Percentiles rank a stretch among this genome's conserved stretches.
Conservation (phyloP, 2,329 filamentous ascomycete genomes). For the Ophiostoma sp. region DNA sequence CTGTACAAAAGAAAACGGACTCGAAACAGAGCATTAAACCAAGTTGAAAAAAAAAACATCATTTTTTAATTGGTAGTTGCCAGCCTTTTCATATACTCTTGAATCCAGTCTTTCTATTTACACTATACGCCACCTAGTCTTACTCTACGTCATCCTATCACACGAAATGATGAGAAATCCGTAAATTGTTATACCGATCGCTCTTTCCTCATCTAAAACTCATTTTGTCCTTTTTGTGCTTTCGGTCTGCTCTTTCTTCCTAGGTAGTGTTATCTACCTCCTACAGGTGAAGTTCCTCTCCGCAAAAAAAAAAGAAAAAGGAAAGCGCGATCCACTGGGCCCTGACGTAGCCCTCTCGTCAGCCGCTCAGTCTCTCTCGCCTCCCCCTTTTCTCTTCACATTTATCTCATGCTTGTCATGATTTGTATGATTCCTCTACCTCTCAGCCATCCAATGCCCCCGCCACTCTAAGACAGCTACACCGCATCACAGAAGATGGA, state of each 20-base stretch:
- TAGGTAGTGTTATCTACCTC: neutral
- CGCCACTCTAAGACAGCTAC: neutral
- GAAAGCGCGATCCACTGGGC: constrained; percentile 1
- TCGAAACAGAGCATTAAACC: too few relatives aligned
- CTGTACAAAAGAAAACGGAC: too few relatives aligned
- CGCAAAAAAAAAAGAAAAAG: neutral
- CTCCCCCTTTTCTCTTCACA: neutral
- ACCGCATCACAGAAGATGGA: constrained; percentile 11
- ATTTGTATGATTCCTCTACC: neutral
- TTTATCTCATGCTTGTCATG: neutral
- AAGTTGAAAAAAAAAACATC: too few relatives aligned
- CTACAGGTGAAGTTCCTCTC: neutral
- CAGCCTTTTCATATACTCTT: too few relatives aligned
- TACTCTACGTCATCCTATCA: neutral
- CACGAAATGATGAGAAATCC: neutral
- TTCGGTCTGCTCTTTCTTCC: neutral
- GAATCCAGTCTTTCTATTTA: neutral
- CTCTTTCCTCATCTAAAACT: neutral
- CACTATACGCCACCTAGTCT: neutral
- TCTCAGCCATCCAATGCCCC: neutral
- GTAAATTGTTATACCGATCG: neutral
- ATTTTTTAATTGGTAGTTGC: too few relatives aligned
- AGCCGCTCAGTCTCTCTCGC: neutral
- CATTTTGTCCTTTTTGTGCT: neutral
- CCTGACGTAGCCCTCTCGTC: neutral